These are phyloP conservation scores for Elongisporangium senticosum DNA, from an alignment of 352 stramenopile species.

Conservation along the genomic window DNA sequence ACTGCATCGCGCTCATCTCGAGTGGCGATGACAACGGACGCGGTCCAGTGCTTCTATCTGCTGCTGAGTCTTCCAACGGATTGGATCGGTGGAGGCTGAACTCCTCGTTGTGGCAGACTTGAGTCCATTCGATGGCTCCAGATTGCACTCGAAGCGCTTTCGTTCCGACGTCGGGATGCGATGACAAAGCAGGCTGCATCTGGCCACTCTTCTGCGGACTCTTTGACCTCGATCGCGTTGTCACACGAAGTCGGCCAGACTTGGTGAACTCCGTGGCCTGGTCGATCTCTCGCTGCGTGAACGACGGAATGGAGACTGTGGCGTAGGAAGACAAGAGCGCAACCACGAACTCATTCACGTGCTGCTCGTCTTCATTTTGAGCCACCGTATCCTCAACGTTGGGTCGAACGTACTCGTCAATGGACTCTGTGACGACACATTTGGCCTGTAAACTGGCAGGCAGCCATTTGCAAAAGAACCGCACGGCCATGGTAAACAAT, in stretches of 20 bases:
- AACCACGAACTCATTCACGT: conserved; percentile 21
- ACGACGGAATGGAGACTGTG: conserved; percentile 20
- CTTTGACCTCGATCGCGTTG: background rate
- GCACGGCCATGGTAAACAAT: conserved; percentile 6
- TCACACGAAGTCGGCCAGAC: conserved; percentile 12
- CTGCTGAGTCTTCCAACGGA: background rate
- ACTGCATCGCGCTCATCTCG: conserved; percentile 7
- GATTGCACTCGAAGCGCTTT: background rate
- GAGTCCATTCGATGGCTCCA: background rate
- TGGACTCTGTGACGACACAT: background rate
- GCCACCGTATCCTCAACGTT: background rate
- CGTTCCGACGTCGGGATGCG: background rate
- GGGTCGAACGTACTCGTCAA: background rate
- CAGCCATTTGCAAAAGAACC: conserved; percentile 10
- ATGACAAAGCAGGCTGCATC: too few relatives aligned
- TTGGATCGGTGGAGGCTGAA: background rate
- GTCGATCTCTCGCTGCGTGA: conserved; percentile 27
- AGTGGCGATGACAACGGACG: background rate
- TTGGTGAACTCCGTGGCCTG: conserved; percentile 25
- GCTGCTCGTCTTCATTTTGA: conserved; percentile 12
- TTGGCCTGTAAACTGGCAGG: conserved; percentile 8
- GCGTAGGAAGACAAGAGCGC: conserved; percentile 22
- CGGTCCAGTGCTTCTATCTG: background rate
- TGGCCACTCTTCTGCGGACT: too few relatives aligned
- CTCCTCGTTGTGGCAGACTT: background rate